Conservation (phyloP, 2,329 filamentous ascomycete genomes). For the Penicillium sp. region DNA sequence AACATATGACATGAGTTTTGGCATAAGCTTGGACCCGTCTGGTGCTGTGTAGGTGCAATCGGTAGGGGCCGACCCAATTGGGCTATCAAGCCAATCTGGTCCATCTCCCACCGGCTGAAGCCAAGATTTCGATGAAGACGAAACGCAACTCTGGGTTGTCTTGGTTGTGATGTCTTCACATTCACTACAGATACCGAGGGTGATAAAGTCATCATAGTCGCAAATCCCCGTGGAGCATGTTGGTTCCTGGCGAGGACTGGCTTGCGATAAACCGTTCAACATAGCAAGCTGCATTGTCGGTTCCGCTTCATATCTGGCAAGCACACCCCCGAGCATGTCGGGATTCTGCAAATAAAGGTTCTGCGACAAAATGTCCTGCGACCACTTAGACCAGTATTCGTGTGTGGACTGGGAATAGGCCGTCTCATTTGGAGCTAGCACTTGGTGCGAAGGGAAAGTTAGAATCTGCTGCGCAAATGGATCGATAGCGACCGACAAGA, state of each 20-base stretch:
- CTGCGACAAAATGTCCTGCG: background rate
- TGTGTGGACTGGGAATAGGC: background rate
- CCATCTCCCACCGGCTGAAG: no score
- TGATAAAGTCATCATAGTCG: slow-evolving; percentile 14
- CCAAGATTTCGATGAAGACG: background rate
- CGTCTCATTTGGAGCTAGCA: background rate
- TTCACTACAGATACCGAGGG: slow-evolving; percentile 21
- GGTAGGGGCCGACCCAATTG: background rate
- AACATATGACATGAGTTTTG: no score
- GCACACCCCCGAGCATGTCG: no score
- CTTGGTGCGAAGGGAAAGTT: background rate
- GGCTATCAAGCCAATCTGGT: no score
- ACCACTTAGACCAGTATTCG: background rate
- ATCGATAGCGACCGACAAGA: background rate
- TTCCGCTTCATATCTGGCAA: background rate
- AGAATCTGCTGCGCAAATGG: background rate
- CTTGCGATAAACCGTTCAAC: slow-evolving; percentile 4
- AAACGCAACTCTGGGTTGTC: slow-evolving; percentile 9
- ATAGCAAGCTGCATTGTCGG: slow-evolving; percentile 1
- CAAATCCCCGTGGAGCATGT: slow-evolving; percentile 11
- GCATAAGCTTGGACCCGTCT: background rate
- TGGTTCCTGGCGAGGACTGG: slow-evolving; percentile 6
- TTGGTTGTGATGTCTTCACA: slow-evolving; percentile 20
- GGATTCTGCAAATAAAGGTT: no score
- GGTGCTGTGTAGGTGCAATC: background rate